Conservation (phyloP, 768 basidiomycete genomes). For the Suillus brevipes region DNA sequence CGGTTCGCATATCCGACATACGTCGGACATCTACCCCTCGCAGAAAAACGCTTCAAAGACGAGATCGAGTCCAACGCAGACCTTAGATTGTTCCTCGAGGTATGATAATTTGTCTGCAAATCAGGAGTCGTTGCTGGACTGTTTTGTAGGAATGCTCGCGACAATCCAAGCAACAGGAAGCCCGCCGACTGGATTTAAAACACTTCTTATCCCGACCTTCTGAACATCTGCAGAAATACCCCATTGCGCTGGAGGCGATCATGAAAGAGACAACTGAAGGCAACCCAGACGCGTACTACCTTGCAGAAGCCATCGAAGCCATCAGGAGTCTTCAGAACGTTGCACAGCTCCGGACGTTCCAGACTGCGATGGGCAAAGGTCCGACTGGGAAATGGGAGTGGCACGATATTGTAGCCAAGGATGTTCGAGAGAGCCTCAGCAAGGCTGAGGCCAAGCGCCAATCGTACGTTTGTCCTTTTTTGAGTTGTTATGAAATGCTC, state of each 20-base stretch:
- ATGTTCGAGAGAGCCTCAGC: constrained; percentile 56
- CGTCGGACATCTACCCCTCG: constrained; percentile 79
- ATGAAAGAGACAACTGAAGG: constrained; percentile 77
- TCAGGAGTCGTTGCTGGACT: background rate
- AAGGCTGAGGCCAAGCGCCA: constrained; percentile 84
- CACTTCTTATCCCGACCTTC: constrained; percentile 61
- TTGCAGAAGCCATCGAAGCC: constrained; percentile 80
- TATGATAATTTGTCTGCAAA: constrained; percentile 28
- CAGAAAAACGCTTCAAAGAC: constrained; percentile 84
- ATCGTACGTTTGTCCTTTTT: constrained; percentile 51
- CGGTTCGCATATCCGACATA: constrained; percentile 84
- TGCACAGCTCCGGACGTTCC: constrained; percentile 86
- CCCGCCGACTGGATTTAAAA: constrained; percentile 61
- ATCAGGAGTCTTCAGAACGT: constrained; percentile 81
- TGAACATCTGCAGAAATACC: constrained; percentile 67
- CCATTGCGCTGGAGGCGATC: constrained; percentile 82
- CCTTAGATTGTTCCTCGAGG: constrained; percentile 86
- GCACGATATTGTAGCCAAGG: constrained; percentile 81
- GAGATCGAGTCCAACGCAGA: constrained; percentile 81
- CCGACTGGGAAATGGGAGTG: constrained; percentile 83
- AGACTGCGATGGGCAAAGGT: constrained; percentile 84
- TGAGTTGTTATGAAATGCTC: constrained; percentile 4
- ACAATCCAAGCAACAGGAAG: constrained; percentile 55
- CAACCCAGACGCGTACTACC: constrained; percentile 81
- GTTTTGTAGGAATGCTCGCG: constrained; percentile 31